These are phyloP conservation scores for Xylariales sp. DNA, from an alignment of 2,329 filamentous ascomycete species.

Conservation along the genomic window DNA sequence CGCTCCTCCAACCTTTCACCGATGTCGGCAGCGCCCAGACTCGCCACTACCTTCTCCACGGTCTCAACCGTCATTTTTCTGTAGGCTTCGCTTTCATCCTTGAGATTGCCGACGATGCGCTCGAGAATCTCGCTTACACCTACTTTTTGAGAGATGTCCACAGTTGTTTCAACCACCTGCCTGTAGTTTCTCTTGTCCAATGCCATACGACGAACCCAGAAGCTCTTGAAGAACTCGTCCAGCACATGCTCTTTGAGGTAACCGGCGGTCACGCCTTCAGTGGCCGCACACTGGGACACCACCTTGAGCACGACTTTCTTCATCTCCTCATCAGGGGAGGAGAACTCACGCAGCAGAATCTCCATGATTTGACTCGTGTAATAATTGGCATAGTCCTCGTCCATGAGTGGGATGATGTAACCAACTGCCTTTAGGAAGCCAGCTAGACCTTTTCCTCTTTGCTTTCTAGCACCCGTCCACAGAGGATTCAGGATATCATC, in stretches of 20 bases:
- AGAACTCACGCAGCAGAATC: slow-evolving; percentile 91
- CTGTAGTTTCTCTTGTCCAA: slow-evolving; percentile 96
- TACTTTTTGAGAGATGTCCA: slow-evolving; percentile 97
- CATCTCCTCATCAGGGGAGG: slow-evolving; percentile 95
- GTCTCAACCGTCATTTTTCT: slow-evolving; percentile 99
- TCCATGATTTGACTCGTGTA: slow-evolving; percentile 99
- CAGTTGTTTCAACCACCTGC: slow-evolving; percentile 96
- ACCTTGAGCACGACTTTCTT: slow-evolving; percentile 99
- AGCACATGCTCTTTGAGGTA: slow-evolving; percentile 96
- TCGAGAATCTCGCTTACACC: slow-evolving; percentile 93
- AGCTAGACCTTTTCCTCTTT: slow-evolving; percentile 91
- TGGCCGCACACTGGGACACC: slow-evolving; percentile 90
- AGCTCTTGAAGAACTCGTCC: slow-evolving; percentile 96
- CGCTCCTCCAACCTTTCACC: slow-evolving; percentile 88
- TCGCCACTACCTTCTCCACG: slow-evolving; percentile 91
- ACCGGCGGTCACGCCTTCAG: slow-evolving; percentile 87
- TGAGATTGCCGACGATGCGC: slow-evolving; percentile 88
- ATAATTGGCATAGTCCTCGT: slow-evolving; percentile 99
- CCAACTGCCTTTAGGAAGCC: slow-evolving; percentile 97
- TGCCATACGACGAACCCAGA: slow-evolving; percentile 97
- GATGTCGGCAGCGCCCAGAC: slow-evolving; percentile 89
- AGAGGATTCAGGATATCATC: slow-evolving; percentile 96
- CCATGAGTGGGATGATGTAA: slow-evolving; percentile 98
- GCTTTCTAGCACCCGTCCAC: slow-evolving; percentile 94
- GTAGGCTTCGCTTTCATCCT: slow-evolving; percentile 97